Evolutionary conservation across 1,284 basidiomycete species (phyloP).

Genomic region (Melanopsichium pennsylvanicum): DNA sequence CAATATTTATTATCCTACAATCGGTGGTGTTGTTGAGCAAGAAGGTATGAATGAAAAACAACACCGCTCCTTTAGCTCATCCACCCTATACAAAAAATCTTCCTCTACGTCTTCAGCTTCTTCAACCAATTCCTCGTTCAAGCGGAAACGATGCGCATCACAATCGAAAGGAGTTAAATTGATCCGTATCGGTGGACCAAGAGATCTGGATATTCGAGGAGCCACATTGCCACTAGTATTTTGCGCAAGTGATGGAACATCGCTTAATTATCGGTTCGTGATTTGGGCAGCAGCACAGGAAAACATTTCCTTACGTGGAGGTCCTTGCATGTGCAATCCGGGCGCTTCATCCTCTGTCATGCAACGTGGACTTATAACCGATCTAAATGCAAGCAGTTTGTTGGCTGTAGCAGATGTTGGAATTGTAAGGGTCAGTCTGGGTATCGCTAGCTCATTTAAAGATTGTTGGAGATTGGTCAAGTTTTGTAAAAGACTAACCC

Average conservation of each 20-base stretch:
- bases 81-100: no score
- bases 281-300: conserved; percentile 13
- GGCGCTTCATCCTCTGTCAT: conserved; percentile 21
- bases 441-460: conserved; percentile 14
- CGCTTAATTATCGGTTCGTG: conserved; percentile 29
- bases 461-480: conserved; percentile 17
- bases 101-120: background rate
- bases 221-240: conserved; percentile 17
- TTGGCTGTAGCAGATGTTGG: conserved; percentile 26
- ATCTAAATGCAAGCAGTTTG: conserved; percentile 3
- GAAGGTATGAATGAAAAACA: background rate
- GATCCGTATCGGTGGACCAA: background rate
- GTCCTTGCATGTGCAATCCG: conserved; percentile 37
- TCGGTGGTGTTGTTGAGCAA: background rate
- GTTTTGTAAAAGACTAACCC: conserved; percentile 5
- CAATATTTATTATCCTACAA: conserved; percentile 15
- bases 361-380: conserved; percentile 18
- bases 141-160: background rate
- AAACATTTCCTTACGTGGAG: conserved; percentile 25
- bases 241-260: background rate
- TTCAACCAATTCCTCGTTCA: background rate
- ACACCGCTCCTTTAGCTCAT: background rate
- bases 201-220: background rate
- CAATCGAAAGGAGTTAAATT: conserved; percentile 1
- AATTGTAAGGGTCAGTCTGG: conserved; percentile 16